Conservation (phyloP, 805 yeast species). For the Candida jianshihensis region DNA sequence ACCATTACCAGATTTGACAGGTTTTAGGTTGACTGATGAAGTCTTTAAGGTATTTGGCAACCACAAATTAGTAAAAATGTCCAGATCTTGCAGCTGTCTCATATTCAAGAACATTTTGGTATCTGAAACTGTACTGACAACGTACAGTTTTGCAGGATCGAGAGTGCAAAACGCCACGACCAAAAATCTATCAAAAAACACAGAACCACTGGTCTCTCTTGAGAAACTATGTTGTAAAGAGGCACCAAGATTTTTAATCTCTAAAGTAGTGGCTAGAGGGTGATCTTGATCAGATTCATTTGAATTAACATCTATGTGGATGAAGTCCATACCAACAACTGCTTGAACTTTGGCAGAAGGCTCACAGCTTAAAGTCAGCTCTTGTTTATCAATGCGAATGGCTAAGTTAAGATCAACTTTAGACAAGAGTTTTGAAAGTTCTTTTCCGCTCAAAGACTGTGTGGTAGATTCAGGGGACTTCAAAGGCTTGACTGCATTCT, state of each 20-base stretch:
- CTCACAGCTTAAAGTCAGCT: conserved; percentile 75
- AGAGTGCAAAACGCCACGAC: conserved; percentile 42
- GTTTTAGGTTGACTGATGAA: conserved; percentile 3
- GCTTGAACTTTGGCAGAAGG: conserved; percentile 94
- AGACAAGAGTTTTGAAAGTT: conserved; percentile 40
- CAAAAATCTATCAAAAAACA: conserved; percentile 40
- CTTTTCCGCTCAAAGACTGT: conserved; percentile 6
- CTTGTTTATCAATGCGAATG: conserved; percentile 64
- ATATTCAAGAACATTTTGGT: conserved; percentile 62
- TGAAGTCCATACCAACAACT: conserved; percentile 62
- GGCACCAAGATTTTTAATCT: conserved; percentile 52
- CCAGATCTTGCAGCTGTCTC: conserved; percentile 82
- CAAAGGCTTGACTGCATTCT: conserved; percentile 25
- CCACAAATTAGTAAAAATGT: conserved; percentile 82
- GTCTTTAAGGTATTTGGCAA: conserved; percentile 29
- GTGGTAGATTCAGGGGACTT: background rate
- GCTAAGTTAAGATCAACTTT: conserved; percentile 58
- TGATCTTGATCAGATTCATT: conserved; percentile 34
- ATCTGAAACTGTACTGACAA: conserved; percentile 47
- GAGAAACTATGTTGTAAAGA: conserved; percentile 88
- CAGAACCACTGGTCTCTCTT: conserved; percentile 76
- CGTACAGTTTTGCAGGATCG: conserved; percentile 33
- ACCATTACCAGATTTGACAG: background rate
- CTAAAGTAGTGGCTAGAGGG: conserved; percentile 38
- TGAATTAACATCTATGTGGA: conserved; percentile 52